phyloP scores from a whole-genome alignment of 352 stramenopile genomes.

The Phytopythium mirpurense region DNA sequence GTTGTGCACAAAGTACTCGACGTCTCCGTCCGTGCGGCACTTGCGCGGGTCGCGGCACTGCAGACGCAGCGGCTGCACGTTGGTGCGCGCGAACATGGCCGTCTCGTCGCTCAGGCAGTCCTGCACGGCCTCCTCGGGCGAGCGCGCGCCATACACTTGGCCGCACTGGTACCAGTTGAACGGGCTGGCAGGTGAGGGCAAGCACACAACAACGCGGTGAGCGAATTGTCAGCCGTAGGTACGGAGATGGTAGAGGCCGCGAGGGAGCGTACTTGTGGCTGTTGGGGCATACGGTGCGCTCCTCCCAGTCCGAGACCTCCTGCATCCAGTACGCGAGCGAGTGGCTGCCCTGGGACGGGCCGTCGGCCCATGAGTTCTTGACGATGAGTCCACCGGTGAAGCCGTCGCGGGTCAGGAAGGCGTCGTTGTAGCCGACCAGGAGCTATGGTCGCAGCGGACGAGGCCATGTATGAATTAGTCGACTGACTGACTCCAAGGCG shows the following conservation, averaged over 20 bases:
- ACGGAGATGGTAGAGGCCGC: too few species aligned
- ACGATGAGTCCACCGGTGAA: slow-evolving; percentile 73
- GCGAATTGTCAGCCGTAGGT: too few species aligned
- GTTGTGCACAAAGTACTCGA: slow-evolving; percentile 77
- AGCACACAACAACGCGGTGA: background rate
- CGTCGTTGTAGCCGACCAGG: slow-evolving; percentile 75
- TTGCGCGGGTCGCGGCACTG: slow-evolving; percentile 50
- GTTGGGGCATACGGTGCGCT: slow-evolving; percentile 73
- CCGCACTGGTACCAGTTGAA: slow-evolving; percentile 84
- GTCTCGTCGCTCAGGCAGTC: slow-evolving; percentile 61
- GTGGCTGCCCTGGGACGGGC: slow-evolving; percentile 59
- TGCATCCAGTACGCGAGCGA: slow-evolving; percentile 81
- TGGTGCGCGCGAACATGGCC: slow-evolving; percentile 60
- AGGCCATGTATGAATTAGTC: too few species aligned
- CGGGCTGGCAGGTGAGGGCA: too few species aligned
- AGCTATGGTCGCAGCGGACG: too few species aligned
- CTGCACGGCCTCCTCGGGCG: slow-evolving; percentile 38
- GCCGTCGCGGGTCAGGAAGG: slow-evolving; percentile 64
- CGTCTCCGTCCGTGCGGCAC: slow-evolving; percentile 52
- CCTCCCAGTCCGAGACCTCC: slow-evolving; percentile 77
- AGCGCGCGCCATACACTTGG: slow-evolving; percentile 28
- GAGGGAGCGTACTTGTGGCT: slow-evolving; percentile 72
- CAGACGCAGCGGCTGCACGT: slow-evolving; percentile 65
- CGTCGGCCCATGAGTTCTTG: slow-evolving; percentile 73
- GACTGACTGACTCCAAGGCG: too few species aligned